Percentiles rank a stretch among this genome's conserved stretches.
Conservation (phyloP, 2,329 filamentous ascomycete genomes). For the Ceratocystiopsis brevicomis region DNA sequence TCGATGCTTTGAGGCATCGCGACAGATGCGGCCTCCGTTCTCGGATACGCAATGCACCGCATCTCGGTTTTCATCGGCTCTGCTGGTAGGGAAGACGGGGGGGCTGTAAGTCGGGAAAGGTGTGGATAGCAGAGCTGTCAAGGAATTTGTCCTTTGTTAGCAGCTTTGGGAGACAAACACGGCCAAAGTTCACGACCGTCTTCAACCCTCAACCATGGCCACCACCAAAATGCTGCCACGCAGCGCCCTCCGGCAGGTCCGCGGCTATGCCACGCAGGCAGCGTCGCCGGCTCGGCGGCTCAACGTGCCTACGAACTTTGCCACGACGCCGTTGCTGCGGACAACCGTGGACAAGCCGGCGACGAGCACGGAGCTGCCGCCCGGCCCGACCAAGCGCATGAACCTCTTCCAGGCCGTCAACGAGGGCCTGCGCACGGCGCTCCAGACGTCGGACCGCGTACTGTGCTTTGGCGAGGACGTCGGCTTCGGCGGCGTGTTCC, state of each 20-base stretch:
- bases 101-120: not conserved
- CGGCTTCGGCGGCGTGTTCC: slow-evolving; percentile 89
- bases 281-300: slow-evolving; percentile 39
- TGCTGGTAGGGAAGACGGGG: not conserved
- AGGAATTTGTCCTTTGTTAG: no score
- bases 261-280: slow-evolving; percentile 13
- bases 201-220: no score
- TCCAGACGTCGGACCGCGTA: slow-evolving; percentile 68
- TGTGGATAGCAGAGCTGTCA: no score
- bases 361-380: slow-evolving; percentile 52
- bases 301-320: slow-evolving; percentile 78
- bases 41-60: not conserved
- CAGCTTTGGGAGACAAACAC: no score
- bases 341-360: slow-evolving; percentile 60
- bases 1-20: not conserved
- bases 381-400: slow-evolving; percentile 58
- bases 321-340: slow-evolving; percentile 59
- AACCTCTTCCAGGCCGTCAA: slow-evolving; percentile 94
- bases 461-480: slow-evolving; percentile 93
- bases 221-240: not conserved
- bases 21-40: not conserved
- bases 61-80: not conserved
- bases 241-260: not conserved
- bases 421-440: slow-evolving; percentile 63
- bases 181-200: no score